phyloP scores from a whole-genome alignment of 495 filamentous ascomycete species.

The Corynascus novoguineensis region DNA sequence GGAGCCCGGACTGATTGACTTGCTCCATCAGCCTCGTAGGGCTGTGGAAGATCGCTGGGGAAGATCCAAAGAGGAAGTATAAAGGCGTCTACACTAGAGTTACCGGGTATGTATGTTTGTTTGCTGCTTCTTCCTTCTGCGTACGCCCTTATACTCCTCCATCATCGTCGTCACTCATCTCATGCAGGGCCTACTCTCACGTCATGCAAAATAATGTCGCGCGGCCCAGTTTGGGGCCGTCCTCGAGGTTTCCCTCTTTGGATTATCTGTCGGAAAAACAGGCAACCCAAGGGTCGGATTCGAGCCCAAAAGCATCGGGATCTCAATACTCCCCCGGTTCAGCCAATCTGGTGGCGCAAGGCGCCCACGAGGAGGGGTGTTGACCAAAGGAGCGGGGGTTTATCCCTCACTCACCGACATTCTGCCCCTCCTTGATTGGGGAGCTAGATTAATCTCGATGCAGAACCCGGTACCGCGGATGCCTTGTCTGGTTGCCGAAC shows the following conservation, averaged over 20 bases:
- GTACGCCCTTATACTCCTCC: neutral
- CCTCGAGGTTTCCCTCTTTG: neutral
- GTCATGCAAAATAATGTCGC: too few relatives aligned
- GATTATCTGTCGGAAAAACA: neutral
- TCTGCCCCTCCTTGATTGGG: conserved; percentile 5
- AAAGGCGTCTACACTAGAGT: too few relatives aligned
- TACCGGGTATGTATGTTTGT: neutral
- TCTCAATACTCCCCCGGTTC: neutral
- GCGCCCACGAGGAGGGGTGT: conserved; percentile 9
- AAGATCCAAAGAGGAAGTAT: too few relatives aligned
- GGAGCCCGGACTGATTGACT: too few relatives aligned
- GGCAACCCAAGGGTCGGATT: neutral
- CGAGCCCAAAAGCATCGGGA: neutral
- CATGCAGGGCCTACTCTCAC: too few relatives aligned
- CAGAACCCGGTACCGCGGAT: neutral
- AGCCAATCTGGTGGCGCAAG: conserved; percentile 9
- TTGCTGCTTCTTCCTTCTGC: neutral
- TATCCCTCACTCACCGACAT: conserved; percentile 13
- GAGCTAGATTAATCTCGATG: neutral
- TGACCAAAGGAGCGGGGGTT: neutral
- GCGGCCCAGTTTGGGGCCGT: neutral
- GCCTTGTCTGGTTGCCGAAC: neutral
- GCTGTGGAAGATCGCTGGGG: too few relatives aligned
- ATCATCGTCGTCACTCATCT: too few relatives aligned
- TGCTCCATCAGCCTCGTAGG: too few relatives aligned